A percentile compares a stretch with the other conserved stretches of the same genome.
phyloP scores from a whole-genome alignment of 495 filamentous ascomycete species.

The Bacidia rubella region DNA sequence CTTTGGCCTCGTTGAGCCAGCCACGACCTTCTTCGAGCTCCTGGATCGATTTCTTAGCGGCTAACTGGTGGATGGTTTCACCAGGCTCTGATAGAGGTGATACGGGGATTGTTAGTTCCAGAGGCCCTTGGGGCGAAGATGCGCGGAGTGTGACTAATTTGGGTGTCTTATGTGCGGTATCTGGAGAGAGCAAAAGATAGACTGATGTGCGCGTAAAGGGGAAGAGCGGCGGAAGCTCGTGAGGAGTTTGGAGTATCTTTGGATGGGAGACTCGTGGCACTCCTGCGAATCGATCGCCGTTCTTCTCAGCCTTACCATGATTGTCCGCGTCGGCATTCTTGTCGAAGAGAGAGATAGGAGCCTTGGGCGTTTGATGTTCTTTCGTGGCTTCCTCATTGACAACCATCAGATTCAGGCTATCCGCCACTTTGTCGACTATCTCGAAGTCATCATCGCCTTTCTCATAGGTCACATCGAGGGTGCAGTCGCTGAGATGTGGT shows the following conservation, averaged over 20 bases:
- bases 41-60: constrained; percentile 48
- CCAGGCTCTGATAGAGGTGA: constrained; percentile 29
- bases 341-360: not conserved
- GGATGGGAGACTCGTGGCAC: constrained; percentile 37
- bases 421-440: constrained; percentile 39
- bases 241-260: constrained; percentile 47
- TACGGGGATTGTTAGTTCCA: constrained; percentile 51
- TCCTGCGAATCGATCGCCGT: constrained; percentile 25
- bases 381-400: not conserved
- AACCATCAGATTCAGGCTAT: constrained; percentile 21
- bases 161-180: constrained; percentile 30
- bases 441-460: constrained; percentile 38
- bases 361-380: not conserved
- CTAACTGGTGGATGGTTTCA: constrained; percentile 55
- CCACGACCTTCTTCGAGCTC: constrained; percentile 58
- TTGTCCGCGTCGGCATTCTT: constrained; percentile 13
- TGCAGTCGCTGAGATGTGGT: constrained; percentile 46
- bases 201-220: constrained; percentile 48
- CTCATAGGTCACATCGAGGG: constrained; percentile 44
- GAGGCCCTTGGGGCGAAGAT: constrained; percentile 37
- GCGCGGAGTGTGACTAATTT: constrained; percentile 44
- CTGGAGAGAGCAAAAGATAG: constrained; percentile 46
- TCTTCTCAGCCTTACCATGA: not conserved
- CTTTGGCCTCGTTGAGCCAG: constrained; percentile 44
- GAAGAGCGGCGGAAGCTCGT: constrained; percentile 47